Evolutionary conservation across 2,329 filamentous ascomycete species (phyloP).

Genomic region (Westerdykella ornata): DNA sequence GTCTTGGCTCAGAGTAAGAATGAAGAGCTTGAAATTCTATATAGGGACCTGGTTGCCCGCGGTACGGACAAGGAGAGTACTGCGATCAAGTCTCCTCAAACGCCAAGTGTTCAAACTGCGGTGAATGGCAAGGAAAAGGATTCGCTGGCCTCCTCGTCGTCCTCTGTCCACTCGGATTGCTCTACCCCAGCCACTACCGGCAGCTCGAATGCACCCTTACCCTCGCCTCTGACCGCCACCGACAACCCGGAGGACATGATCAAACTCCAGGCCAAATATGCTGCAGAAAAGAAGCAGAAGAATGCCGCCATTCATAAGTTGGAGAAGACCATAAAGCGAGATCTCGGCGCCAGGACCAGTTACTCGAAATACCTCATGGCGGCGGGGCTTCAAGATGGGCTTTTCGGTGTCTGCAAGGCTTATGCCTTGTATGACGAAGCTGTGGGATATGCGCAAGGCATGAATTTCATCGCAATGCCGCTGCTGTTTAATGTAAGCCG

Average conservation of each 20-base stretch:
- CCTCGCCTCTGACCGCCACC: slow-evolving; percentile 52
- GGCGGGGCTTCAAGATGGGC: slow-evolving; percentile 81
- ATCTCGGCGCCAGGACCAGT: slow-evolving; percentile 86
- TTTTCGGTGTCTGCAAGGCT: slow-evolving; percentile 94
- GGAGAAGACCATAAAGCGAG: slow-evolving; percentile 85
- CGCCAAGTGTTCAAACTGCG: slow-evolving; percentile 40
- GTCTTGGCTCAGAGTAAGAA: slow-evolving; percentile 93
- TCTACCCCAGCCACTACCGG: slow-evolving; percentile 55
- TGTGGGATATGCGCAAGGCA: slow-evolving; percentile 95
- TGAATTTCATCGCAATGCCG: slow-evolving; percentile 98
- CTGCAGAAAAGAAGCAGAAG: slow-evolving; percentile 68
- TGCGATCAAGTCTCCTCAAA: slow-evolving; percentile 12
- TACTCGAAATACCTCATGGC: slow-evolving; percentile 94
- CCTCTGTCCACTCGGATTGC: slow-evolving; percentile 72
- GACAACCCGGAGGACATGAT: slow-evolving; percentile 53
- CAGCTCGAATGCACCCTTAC: slow-evolving; percentile 28
- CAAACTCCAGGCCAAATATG: slow-evolving; percentile 58
- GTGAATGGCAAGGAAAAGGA: slow-evolving; percentile 56
- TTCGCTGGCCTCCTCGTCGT: slow-evolving; percentile 67
- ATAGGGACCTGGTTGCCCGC: slow-evolving; percentile 69
- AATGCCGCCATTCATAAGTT: slow-evolving; percentile 70
- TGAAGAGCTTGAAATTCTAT: slow-evolving; percentile 79
- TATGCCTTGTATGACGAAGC: slow-evolving; percentile 92
- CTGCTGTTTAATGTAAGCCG: slow-evolving; percentile 76
- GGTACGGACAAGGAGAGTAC: slow-evolving; percentile 68